A percentile compares a stretch with the other conserved stretches of the same genome.
These are phyloP conservation scores for Abrus pulchellus DNA, from an alignment of 306 rosid species.

Conservation along the genomic window DNA sequence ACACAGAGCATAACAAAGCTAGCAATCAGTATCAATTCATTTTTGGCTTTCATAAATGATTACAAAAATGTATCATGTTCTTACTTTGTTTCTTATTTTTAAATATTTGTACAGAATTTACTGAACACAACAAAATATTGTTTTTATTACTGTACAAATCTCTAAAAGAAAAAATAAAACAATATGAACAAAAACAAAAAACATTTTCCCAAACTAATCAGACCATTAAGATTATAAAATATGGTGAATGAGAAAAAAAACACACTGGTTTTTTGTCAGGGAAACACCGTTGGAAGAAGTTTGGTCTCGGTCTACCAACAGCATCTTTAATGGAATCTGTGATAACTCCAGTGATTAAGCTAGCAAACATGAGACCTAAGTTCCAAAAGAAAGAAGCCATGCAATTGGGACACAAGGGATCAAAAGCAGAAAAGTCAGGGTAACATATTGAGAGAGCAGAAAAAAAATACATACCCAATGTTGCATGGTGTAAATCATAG, in stretches of 20 bases:
- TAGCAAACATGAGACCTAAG: constrained; percentile 54
- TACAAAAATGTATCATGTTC: not conserved
- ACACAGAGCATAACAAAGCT: not conserved
- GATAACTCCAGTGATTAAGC: constrained; percentile 65
- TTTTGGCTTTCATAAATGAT: not conserved
- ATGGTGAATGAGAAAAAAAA: constrained; percentile 18
- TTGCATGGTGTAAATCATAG: constrained; percentile 66
- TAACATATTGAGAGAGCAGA: not conserved
- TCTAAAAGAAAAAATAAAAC: not conserved
- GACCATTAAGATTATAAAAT: not conserved
- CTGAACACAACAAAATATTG: not conserved
- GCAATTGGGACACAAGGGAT: not conserved
- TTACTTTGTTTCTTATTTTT: not conserved
- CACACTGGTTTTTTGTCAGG: constrained; percentile 58
- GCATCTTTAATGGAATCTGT: constrained; percentile 66
- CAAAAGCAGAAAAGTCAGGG: constrained; percentile 3
- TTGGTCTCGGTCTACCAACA: constrained; percentile 68
- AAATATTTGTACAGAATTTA: not conserved
- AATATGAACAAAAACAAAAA: not conserved
- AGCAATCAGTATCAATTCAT: not conserved
- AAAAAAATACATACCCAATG: constrained; percentile 47
- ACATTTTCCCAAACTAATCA: not conserved
- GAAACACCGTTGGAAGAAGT: constrained; percentile 64
- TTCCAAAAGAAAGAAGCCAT: constrained; percentile 10
- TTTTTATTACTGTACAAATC: not conserved